phyloP scores from a whole-genome alignment of 129 eudicot species.

The Chrysanthemum seticuspe region DNA sequence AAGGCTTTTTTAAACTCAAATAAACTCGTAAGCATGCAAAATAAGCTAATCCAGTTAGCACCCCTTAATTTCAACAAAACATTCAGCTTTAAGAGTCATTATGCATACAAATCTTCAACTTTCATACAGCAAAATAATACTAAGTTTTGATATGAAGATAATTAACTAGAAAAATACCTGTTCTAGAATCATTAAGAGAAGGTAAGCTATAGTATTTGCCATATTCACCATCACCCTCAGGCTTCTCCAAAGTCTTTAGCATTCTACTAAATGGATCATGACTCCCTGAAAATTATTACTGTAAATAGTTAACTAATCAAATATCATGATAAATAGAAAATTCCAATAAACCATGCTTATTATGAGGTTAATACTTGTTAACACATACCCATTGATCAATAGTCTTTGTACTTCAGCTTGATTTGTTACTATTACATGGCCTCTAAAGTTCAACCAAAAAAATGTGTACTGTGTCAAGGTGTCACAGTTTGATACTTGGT shows the following conservation, averaged over 20 bases:
- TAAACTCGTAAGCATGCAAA: no score
- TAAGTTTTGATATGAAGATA: not conserved
- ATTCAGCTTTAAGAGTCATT: no score
- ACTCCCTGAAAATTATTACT: not conserved
- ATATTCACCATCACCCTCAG: slow-evolving; percentile 15
- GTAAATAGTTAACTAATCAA: not conserved
- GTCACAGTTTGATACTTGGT: slow-evolving; percentile 20
- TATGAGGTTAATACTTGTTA: not conserved
- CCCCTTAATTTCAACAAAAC: no score
- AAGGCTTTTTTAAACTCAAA: no score
- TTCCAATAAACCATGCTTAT: not conserved
- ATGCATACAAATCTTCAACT: no score
- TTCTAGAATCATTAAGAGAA: slow-evolving; percentile 22
- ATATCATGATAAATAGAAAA: not conserved
- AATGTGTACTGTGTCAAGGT: not conserved
- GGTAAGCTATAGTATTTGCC: slow-evolving; percentile 29
- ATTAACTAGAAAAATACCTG: not conserved
- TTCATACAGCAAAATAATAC: no score
- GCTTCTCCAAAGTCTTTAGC: slow-evolving; percentile 20
- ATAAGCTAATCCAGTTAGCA: no score
- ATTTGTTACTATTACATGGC: no score
- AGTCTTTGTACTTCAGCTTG: no score
- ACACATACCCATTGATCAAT: slow-evolving; percentile 10
- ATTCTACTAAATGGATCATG: slow-evolving; percentile 15
- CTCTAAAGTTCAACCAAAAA: no score